These are phyloP conservation scores for Dioscorea alata DNA, from an alignment of 106 monocot genomes.

Conservation along the genomic window DNA sequence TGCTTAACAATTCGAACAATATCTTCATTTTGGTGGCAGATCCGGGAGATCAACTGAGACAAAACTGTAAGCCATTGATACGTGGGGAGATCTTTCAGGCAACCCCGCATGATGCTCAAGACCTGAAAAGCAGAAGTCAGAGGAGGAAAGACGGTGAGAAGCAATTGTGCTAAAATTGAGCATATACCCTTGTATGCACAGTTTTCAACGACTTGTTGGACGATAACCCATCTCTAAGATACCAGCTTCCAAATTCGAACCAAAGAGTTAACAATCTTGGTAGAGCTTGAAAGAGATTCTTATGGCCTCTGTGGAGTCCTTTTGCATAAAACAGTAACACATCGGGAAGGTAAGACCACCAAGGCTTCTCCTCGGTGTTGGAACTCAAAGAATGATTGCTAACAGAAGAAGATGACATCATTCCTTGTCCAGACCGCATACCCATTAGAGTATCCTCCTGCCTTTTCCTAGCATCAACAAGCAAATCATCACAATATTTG, in stretches of 20 bases:
- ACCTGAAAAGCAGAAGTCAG: conserved; percentile 30
- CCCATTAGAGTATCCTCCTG: conserved; percentile 63
- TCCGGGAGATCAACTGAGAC: conserved; percentile 89
- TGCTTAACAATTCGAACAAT: conserved; percentile 81
- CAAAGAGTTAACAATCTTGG: conserved; percentile 91
- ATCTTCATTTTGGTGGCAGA: conserved; percentile 94
- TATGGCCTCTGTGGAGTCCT: conserved; percentile 94
- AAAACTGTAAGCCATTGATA: conserved; percentile 97
- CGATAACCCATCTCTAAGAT: conserved; percentile 44
- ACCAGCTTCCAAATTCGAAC: conserved; percentile 98
- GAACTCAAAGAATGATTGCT: conserved; percentile 25
- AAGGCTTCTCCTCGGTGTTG: conserved; percentile 68
- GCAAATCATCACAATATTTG: conserved; percentile 94
- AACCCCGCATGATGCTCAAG: conserved; percentile 84
- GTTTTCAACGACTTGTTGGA: conserved; percentile 59
- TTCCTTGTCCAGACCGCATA: conserved; percentile 11
- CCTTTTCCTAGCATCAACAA: conserved; percentile 89
- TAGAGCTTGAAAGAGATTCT: conserved; percentile 88
- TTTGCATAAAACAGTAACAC: conserved; percentile 87
- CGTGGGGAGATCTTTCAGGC: conserved; percentile 91
- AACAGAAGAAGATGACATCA: conserved; percentile 29
- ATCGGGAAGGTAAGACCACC: conserved; percentile 91
- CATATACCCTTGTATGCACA: conserved; percentile 65
- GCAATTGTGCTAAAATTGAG: not conserved
- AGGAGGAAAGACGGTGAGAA: not conserved